A percentile compares a stretch with the other conserved stretches of the same genome.
Evolutionary conservation across 768 basidiomycete species (phyloP).

Genomic region (Termitomyces sp.): DNA sequence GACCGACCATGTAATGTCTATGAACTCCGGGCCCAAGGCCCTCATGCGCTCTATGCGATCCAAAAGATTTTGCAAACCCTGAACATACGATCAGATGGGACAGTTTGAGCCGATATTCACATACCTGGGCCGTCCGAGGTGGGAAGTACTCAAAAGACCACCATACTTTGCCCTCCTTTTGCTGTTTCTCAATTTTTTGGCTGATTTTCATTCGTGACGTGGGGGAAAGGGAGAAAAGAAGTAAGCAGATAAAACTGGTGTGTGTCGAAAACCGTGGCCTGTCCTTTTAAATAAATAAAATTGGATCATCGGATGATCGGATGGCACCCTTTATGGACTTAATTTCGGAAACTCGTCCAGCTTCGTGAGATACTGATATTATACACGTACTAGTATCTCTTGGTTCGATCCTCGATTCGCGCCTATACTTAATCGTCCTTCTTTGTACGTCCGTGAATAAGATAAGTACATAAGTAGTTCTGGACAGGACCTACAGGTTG

Average conservation of each 20-base stretch:
- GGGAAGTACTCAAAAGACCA: slow-evolving; percentile 99
- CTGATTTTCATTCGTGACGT: slow-evolving; percentile 79
- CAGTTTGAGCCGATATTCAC: slow-evolving; percentile 7
- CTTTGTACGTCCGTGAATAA: background rate
- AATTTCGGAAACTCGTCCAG: background rate
- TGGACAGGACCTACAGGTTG: too few relatives aligned
- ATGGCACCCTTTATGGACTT: background rate
- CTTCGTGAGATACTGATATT: background rate
- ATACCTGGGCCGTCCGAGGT: slow-evolving; percentile 88
- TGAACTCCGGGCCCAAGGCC: slow-evolving; percentile 90
- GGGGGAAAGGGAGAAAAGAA: slow-evolving; percentile 5
- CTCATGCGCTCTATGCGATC: slow-evolving; percentile 99
- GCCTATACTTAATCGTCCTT: background rate
- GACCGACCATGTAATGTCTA: slow-evolving; percentile 90
- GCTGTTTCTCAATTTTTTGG: slow-evolving; percentile 84
- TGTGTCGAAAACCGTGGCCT: background rate
- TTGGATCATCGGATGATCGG: slow-evolving; percentile 16
- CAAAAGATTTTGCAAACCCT: slow-evolving; percentile 93
- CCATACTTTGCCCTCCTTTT: slow-evolving; percentile 84
- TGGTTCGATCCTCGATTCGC: background rate
- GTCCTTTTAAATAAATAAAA: slow-evolving; percentile 13
- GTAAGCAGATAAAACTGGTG: slow-evolving; percentile 6
- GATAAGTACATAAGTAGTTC: background rate
- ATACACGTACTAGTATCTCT: too few relatives aligned
- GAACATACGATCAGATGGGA: slow-evolving; percentile 2